Percentiles rank a stretch among this genome's conserved stretches.
Conservation (phyloP, 805 yeast species). For the Wickerhamomyces bovis region DNA sequence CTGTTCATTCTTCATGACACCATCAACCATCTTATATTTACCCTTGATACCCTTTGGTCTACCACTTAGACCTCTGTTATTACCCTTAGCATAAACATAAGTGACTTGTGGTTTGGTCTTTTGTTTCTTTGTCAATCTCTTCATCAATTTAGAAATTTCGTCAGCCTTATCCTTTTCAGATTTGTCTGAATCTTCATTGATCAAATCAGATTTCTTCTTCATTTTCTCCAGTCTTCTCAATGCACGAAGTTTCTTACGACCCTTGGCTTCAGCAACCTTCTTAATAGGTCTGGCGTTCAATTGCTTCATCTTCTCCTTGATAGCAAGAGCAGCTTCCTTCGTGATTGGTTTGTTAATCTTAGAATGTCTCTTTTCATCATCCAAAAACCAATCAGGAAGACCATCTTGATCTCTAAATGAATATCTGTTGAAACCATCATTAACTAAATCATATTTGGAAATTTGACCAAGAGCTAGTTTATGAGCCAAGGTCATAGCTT, state of each 20-base stretch:
- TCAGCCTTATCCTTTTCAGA: conserved; percentile 93
- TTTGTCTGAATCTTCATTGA: conserved; percentile 81
- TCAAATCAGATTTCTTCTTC: conserved; percentile 87
- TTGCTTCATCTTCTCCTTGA: conserved; percentile 69
- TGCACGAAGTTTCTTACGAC: conserved; percentile 93
- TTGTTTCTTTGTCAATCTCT: conserved; percentile 67
- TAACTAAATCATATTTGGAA: conserved; percentile 77
- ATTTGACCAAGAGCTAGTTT: conserved; percentile 87
- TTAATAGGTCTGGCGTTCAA: conserved; percentile 96
- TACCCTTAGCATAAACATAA: conserved; percentile 81
- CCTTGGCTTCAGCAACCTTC: conserved; percentile 97
- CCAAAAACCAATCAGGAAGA: conserved; percentile 94
- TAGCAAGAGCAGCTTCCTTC: conserved; percentile 81
- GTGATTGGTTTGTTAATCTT: conserved; percentile 89
- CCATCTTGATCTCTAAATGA: conserved; percentile 89
- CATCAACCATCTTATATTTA: conserved; percentile 98
- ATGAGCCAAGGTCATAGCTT: conserved; percentile 97
- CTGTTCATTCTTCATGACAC: conserved; percentile 95
- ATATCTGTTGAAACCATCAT: conserved; percentile 88
- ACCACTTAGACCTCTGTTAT: conserved; percentile 80
- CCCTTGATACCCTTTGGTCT: conserved; percentile 97
- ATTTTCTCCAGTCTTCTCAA: conserved; percentile 78
- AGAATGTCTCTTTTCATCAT: conserved; percentile 84
- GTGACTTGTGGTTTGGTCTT: conserved; percentile 75
- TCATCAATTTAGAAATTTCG: conserved; percentile 83